phyloP scores from a whole-genome alignment of 345 rosid genomes.

The Acer saccharum region DNA sequence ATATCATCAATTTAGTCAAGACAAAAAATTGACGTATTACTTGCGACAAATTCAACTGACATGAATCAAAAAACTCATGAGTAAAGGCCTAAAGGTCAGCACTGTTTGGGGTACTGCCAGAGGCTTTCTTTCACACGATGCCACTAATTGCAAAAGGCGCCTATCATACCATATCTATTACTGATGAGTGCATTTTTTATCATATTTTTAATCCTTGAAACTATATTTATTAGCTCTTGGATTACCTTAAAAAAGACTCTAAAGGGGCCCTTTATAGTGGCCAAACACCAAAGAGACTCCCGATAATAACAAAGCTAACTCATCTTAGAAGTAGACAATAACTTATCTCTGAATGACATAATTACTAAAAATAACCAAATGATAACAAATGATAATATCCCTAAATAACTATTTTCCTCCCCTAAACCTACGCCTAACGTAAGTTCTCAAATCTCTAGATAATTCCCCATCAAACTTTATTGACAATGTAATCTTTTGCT shows the following conservation, averaged over 20 bases:
- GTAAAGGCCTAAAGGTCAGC: not conserved
- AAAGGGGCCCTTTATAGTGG: too few relatives aligned
- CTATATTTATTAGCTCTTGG: not conserved
- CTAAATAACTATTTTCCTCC: too few relatives aligned
- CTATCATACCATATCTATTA: not conserved
- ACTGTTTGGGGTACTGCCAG: not conserved
- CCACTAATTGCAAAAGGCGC: not conserved
- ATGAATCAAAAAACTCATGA: not conserved
- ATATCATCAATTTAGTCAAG: not conserved
- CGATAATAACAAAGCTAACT: too few relatives aligned
- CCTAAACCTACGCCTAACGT: too few relatives aligned
- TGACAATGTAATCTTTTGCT: not conserved
- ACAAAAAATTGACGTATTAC: not conserved
- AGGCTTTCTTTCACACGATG: not conserved
- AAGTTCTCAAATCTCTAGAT: too few relatives aligned
- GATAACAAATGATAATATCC: too few relatives aligned
- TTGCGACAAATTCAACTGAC: not conserved
- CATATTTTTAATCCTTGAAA: not conserved
- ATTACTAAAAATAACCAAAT: too few relatives aligned
- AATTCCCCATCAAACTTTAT: too few relatives aligned
- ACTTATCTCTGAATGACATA: too few relatives aligned
- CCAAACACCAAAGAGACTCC: too few relatives aligned
- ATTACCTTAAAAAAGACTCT: too few relatives aligned
- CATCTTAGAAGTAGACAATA: too few relatives aligned
- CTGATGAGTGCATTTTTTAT: not conserved